A percentile compares a stretch with the other conserved stretches of the same genome.
These are phyloP conservation scores for Geotrichum fermentans DNA, from an alignment of 1,139 yeast species.

Conservation along the genomic window DNA sequence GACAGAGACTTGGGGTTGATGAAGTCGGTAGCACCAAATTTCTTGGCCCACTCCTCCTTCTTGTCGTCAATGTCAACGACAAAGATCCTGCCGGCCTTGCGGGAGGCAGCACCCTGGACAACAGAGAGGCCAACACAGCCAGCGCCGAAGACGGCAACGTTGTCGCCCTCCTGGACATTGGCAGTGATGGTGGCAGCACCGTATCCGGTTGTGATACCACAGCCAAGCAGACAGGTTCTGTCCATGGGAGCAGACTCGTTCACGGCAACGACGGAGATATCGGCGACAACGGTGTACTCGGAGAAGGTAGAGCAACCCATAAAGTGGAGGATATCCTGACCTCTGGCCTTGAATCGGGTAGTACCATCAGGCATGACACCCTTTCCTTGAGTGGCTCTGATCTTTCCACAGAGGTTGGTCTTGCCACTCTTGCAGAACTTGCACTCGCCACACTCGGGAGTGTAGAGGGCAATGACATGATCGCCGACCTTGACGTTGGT, in stretches of 20 bases:
- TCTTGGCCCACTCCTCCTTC: slow-evolving; percentile 77
- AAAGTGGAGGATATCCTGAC: slow-evolving; percentile 78
- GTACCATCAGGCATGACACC: slow-evolving; percentile 98
- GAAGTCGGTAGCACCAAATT: slow-evolving; percentile 95
- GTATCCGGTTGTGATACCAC: slow-evolving; percentile 97
- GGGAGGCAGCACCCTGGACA: slow-evolving; percentile 84
- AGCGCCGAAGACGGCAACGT: slow-evolving; percentile 93
- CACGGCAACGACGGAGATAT: slow-evolving; percentile 93
- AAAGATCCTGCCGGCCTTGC: slow-evolving; percentile 77
- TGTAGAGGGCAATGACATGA: slow-evolving; percentile 84
- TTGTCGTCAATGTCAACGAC: slow-evolving; percentile 81
- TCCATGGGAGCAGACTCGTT: slow-evolving; percentile 79
- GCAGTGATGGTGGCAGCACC: slow-evolving; percentile 98
- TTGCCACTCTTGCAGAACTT: slow-evolving; percentile 93
- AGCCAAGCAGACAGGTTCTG: slow-evolving; percentile 86
- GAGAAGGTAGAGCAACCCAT: slow-evolving; percentile 98
- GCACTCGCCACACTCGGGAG: slow-evolving; percentile 94
- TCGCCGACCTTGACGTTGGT: slow-evolving; percentile 84
- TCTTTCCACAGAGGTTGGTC: slow-evolving; percentile 88
- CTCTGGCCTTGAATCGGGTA: slow-evolving; percentile 64
- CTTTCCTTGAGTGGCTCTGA: slow-evolving; percentile 86
- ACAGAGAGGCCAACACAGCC: slow-evolving; percentile 96
- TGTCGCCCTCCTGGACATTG: slow-evolving; percentile 84
- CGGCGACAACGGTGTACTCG: slow-evolving; percentile 96
- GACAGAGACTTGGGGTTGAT: slow-evolving; percentile 78